Evolutionary conservation across 768 basidiomycete species (phyloP), one percentile per base, ranked within the genome.

Genomic region (Agaricus blazei): DNA sequence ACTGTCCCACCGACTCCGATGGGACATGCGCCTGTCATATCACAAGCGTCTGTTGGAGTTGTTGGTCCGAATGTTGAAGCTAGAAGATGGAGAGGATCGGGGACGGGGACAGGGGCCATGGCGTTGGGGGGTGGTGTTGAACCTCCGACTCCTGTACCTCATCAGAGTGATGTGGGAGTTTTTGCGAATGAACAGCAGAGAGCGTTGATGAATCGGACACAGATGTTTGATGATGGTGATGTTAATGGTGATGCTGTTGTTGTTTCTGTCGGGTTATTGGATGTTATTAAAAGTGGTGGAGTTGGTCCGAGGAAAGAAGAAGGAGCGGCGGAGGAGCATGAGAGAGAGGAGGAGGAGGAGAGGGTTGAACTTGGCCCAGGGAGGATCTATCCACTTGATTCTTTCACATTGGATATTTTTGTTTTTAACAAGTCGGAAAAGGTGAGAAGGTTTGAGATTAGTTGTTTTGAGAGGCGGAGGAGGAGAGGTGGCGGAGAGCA

Each of bases 371-470:
- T 70, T 48, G 69, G 64, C 36, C 67, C 67, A 34, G 76, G 70
- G 58, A 82, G 74, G 70, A 83, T 93, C 63, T 86, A 82, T 59
- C 88, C 88, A 15, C 72, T 87, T 27, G 84, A 90, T 61, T 73
- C 78, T 48, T 94, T 94, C 65, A 85, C 84, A 49, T 68, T 94
- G 62, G 91, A 94, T 58, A 85, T 93, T 2, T 93, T 94, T 62
- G 89, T 93, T 52, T 93, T 87, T 62, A 94, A 93, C 63, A 86
- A 85, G 69, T 85, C 82, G 44, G 72, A 80, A 43, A 84, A 87
- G 83, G 84, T 83, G 49, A 77, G 90, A 56, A 67, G 88, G 60
- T 89, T 93, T 60, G 90, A 91, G 68, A 76, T 93, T 37, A 84
- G 79, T 29, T 86, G 80, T 67, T 85, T 86, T 1, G 78, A 84